A percentile compares a stretch with the other conserved stretches of the same genome.
Conservation (phyloP, 1,284 basidiomycete species). For the Anthracocystis setariae region DNA sequence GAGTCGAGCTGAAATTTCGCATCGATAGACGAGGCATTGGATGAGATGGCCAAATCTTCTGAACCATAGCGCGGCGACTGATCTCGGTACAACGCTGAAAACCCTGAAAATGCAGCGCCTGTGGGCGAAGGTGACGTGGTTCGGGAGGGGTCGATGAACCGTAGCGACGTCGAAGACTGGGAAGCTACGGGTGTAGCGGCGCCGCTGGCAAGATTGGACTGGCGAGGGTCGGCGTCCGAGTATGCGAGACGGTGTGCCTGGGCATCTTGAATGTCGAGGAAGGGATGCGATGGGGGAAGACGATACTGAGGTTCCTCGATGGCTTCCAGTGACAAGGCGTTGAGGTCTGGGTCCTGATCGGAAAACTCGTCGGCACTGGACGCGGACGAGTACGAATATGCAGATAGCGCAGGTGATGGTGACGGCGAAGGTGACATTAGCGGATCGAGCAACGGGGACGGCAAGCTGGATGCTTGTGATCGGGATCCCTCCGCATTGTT, state of each 20-base stretch:
- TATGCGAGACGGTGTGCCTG: conserved; percentile 2
- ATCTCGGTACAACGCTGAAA: conserved; percentile 24
- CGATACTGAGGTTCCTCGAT: conserved; percentile 48
- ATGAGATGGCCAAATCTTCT: conserved; percentile 1
- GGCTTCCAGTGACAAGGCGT: conserved; percentile 44
- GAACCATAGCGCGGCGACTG: conserved; percentile 23
- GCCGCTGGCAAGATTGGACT: conserved; percentile 24
- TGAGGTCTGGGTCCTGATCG: conserved; percentile 44
- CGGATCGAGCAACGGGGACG: conserved; percentile 23
- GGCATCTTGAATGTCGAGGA: neutral
- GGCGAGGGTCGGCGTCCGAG: conserved; percentile 29
- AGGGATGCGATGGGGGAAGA: conserved; percentile 5
- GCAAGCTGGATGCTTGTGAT: conserved; percentile 10
- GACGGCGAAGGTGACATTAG: conserved; percentile 37
- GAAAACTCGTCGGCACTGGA: conserved; percentile 37
- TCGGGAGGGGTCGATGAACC: conserved; percentile 8
- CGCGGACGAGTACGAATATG: conserved; percentile 47
- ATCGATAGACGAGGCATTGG: conserved; percentile 4
- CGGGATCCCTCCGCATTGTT: conserved; percentile 8
- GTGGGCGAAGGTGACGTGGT: conserved; percentile 13
- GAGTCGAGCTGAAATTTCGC: neutral
- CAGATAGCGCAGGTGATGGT: conserved; percentile 50
- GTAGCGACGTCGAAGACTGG: conserved; percentile 24
- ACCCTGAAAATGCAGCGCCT: conserved; percentile 15
- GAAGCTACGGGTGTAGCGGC: conserved; percentile 40